Base-by-base conservation (phyloP, 1,139 yeast species). In the Yamadazyma diddensiae region DNA sequence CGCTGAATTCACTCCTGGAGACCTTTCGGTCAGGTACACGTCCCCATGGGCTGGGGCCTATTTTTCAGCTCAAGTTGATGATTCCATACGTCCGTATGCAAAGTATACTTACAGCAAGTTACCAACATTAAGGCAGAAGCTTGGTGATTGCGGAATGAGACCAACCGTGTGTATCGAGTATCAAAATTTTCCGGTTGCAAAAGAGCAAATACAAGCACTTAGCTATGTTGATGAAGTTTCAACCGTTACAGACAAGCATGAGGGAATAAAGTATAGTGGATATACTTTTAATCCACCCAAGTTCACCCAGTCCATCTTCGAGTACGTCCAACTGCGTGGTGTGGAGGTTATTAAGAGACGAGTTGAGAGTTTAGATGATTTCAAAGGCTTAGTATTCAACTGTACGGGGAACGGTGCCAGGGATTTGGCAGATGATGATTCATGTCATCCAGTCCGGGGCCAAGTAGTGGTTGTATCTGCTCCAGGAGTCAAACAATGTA, bases 401-500 rank as follows among this genome's bases (percentile, higher is more conserved):
- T 81, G 88, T 53, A 64, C 84, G 0, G 92, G 90, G 11, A 62
- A 77, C 25, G 84, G 86, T 2, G 79, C 88, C 3, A 62, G 61
- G 28, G 45, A 54, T 2, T 55, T 82, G 4, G 75, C 76, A 6
- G 85, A 83, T 6, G 88, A 82, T 30, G 25, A 36, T 8, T 53
- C 60, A 0, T 70, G 77, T 17, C 77, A 73, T 43, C 84, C 88
- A 6, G 74, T 80, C 1, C 62, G 88, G 36, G 88, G 87, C 3
- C 88, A 81, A 49, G 83, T 80, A 20, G 79, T 80, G 7, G 78
- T 79, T 6, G 63, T 78, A 15, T 66, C 64, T 36, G 80, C 79
- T 1, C 81, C 82, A 8, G 78, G 74, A 43, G 62, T 76, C 38
- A 59, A 62, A 29, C 70, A 69, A 45, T 70, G 70, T 45, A 57